These are phyloP conservation scores for Diplodia corticola DNA, from an alignment of 2,329 filamentous ascomycete species.

Conservation along the genomic window DNA sequence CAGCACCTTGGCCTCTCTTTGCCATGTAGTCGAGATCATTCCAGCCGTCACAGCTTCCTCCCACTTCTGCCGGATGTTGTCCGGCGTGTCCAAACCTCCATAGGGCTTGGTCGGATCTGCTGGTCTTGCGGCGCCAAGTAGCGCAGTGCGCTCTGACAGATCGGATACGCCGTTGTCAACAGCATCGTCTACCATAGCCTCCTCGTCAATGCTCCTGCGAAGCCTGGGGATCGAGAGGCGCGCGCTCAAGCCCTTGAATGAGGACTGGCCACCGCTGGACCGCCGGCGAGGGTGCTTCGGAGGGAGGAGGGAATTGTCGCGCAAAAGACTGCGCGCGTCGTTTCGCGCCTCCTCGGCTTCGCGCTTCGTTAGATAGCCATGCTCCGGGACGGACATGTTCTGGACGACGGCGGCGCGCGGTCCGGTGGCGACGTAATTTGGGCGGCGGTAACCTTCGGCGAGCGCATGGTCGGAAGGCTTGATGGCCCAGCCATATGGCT, in stretches of 20 bases:
- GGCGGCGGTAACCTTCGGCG: slow-evolving; percentile 70
- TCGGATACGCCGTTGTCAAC: slow-evolving; percentile 23
- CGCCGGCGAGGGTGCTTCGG: slow-evolving; percentile 49
- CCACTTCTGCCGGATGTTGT: slow-evolving; percentile 47
- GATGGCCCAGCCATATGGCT: slow-evolving; percentile 49
- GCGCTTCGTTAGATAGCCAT: slow-evolving; percentile 50
- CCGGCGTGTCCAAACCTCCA: slow-evolving; percentile 51
- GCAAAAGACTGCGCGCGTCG: slow-evolving; percentile 59
- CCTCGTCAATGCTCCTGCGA: slow-evolving; percentile 36
- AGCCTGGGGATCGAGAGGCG: slow-evolving; percentile 35
- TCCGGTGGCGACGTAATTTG: slow-evolving; percentile 73
- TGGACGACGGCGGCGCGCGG: slow-evolving; percentile 69
- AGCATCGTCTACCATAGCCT: slow-evolving; percentile 26
- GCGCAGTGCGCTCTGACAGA: slow-evolving; percentile 49
- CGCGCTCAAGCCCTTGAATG: slow-evolving; percentile 29
- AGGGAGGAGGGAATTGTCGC: slow-evolving; percentile 60
- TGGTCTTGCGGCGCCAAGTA: slow-evolving; percentile 41
- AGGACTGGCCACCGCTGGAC: slow-evolving; percentile 33
- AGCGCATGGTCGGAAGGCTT: slow-evolving; percentile 49
- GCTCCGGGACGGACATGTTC: slow-evolving; percentile 54
- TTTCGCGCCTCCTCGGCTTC: slow-evolving; percentile 56
- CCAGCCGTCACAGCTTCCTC: slow-evolving; percentile 78
- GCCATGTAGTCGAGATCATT: slow-evolving; percentile 86
- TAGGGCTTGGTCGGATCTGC: slow-evolving; percentile 43
- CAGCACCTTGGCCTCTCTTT: slow-evolving; percentile 82